A percentile compares a stretch with the other conserved stretches of the same genome.
These are phyloP conservation scores for Dipteronia dyeriana DNA, from an alignment of 345 rosid genomes.

Conservation along the genomic window DNA sequence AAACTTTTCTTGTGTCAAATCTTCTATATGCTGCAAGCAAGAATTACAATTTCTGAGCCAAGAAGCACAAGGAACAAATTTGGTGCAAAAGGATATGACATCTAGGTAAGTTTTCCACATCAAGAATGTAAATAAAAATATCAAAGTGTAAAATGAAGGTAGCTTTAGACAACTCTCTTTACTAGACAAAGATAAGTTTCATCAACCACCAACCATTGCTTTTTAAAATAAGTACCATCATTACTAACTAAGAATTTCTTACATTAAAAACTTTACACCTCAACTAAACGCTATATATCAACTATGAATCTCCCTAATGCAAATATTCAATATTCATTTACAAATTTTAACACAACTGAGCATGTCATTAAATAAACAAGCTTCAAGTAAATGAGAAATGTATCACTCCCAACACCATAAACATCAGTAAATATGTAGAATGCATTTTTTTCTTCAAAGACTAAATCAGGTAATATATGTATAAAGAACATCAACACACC, in stretches of 20 bases:
- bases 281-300: background rate
- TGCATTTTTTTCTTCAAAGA: background rate
- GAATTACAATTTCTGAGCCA: conserved; percentile 5
- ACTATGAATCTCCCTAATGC: background rate
- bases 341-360: background rate
- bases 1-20: conserved; percentile 94
- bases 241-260: background rate
- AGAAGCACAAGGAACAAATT: background rate
- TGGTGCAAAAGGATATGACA: background rate
- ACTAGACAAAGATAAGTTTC: background rate
- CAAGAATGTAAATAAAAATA: conserved; percentile 1
- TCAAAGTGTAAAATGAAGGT: background rate
- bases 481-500: conserved; percentile 1
- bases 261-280: background rate
- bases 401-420: conserved; percentile 2
- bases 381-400: background rate
- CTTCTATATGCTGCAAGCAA: conserved; percentile 87
- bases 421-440: background rate
- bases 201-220: background rate
- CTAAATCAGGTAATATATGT: background rate
- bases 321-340: background rate
- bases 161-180: conserved; percentile 8
- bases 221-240: background rate
- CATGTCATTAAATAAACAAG: background rate
- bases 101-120: background rate